Evolutionary conservation across 208 protist genomes (phyloP), one percentile per base, ranked within the genome.

Genomic region (Trichomonas gallinae): DNA sequence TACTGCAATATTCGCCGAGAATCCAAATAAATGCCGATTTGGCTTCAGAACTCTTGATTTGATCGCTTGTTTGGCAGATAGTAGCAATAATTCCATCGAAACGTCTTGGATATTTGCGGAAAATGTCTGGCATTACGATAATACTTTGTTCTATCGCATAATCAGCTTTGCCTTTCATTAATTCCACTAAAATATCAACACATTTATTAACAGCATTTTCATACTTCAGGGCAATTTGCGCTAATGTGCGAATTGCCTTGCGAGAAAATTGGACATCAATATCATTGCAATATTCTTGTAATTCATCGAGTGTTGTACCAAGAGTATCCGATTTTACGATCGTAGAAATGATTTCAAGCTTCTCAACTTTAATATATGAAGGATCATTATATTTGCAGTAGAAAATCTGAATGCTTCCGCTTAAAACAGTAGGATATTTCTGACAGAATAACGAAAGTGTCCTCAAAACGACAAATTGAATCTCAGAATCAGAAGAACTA

Each of bases 381-480:
- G 99, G 99, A 96, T 99, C 99, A 97, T 99, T 99, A 98, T 99
- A 99, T 97, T 99, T 99, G 96, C 99, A 98, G 97, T 99, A 99
- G 97, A 99, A 99, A 44, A 99, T 98, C 97, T 98, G 98, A 49
- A 99, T 96, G 34, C 63, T n/a, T 44, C 26, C 1, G n/a, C 31
- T 15, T 8, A 96, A 38, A 45, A 21, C n/a, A 0, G 63, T 96
- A 0, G 93, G 36, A 98, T 98, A 96, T 99, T 98, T 98, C 96
- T 99, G 99, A 4, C 99, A 97, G 93, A 99, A 98, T 6, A 99
- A 98, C 97, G 99, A 98, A 97, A 99, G 99, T 97, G 99, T 99
- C 89, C 99, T 98, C 58, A 99, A 98, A 51, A 99, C 98, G 8
- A 99, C 98, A 97, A 99, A 99, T 97, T 99, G 99, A 46, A 99